Percentiles rank a stretch among this genome's conserved stretches.
These are phyloP conservation scores for Fraxinus sp. DNA, from an alignment of 305 asterid genomes.

Conservation along the genomic window DNA sequence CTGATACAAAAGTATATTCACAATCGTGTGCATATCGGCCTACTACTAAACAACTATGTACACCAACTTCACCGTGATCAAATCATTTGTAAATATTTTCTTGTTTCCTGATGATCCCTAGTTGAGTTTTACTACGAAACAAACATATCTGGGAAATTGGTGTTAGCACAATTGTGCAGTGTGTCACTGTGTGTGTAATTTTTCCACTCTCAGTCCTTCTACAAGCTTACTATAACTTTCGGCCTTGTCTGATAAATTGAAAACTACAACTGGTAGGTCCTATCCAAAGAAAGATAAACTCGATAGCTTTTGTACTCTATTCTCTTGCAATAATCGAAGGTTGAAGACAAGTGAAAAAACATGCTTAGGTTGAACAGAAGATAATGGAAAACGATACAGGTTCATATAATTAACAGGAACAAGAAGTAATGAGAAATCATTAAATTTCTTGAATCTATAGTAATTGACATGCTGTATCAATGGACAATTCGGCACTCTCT, in stretches of 20 bases:
- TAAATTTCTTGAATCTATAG: not conserved
- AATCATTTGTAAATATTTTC: conserved; percentile 41
- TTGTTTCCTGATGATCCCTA: conserved; percentile 29
- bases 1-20: not conserved
- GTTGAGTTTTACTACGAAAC: conserved; percentile 27
- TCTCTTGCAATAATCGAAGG: not conserved
- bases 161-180: not conserved
- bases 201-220: not conserved
- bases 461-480: not conserved
- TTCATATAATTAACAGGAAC: not conserved
- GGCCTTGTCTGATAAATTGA: not conserved
- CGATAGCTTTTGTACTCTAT: not conserved
- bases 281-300: not conserved
- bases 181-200: not conserved
- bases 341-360: not conserved
- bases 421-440: not conserved
- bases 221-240: not conserved
- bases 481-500: not conserved
- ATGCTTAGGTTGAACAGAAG: not conserved
- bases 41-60: conserved; percentile 15
- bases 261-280: not conserved
- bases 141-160: not conserved
- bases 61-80: conserved; percentile 26
- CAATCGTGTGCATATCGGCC: not conserved
- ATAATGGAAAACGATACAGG: not conserved